Conservation (phyloP, 2,329 filamentous ascomycete genomes). For the Chaetothyriales sp. region DNA sequence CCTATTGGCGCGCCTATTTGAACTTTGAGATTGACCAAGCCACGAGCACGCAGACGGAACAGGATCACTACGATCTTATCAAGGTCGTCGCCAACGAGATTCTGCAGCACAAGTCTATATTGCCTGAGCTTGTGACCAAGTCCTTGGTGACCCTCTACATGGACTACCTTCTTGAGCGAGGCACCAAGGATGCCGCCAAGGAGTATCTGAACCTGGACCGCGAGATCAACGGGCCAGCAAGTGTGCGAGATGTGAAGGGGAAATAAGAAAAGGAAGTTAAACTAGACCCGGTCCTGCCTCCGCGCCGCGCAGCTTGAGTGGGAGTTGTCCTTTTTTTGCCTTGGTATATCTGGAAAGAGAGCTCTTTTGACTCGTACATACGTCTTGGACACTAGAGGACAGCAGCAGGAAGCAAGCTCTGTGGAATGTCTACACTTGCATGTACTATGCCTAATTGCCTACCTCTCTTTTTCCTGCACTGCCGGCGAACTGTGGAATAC, state of each 20-base stretch:
- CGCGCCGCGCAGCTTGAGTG: not conserved
- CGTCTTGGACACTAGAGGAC: not conserved
- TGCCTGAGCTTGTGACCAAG: slow-evolving; percentile 54
- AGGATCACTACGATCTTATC: slow-evolving; percentile 56
- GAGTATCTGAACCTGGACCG: slow-evolving; percentile 72
- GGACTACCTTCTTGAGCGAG: slow-evolving; percentile 68
- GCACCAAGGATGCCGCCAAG: slow-evolving; percentile 70
- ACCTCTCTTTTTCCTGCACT: too few species aligned
- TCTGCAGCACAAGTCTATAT: slow-evolving; percentile 57
- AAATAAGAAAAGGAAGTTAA: slow-evolving; percentile 4
- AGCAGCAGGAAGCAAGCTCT: not conserved
- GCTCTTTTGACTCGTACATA: not conserved
- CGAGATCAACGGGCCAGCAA: slow-evolving; percentile 60
- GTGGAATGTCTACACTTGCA: not conserved
- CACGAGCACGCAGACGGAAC: slow-evolving; percentile 50
- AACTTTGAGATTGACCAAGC: slow-evolving; percentile 80
- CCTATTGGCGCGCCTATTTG: slow-evolving; percentile 85
- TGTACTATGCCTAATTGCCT: not conserved
- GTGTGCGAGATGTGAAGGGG: slow-evolving; percentile 20
- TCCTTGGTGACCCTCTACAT: slow-evolving; percentile 69
- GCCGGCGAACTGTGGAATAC: not conserved
- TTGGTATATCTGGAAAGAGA: not conserved
- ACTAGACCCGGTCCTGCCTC: not conserved
- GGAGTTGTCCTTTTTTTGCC: not conserved
- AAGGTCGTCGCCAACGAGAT: slow-evolving; percentile 61